Evolutionary conservation across 176 grass and related monocot species (phyloP).

Genomic region (Luzula sylvatica): DNA sequence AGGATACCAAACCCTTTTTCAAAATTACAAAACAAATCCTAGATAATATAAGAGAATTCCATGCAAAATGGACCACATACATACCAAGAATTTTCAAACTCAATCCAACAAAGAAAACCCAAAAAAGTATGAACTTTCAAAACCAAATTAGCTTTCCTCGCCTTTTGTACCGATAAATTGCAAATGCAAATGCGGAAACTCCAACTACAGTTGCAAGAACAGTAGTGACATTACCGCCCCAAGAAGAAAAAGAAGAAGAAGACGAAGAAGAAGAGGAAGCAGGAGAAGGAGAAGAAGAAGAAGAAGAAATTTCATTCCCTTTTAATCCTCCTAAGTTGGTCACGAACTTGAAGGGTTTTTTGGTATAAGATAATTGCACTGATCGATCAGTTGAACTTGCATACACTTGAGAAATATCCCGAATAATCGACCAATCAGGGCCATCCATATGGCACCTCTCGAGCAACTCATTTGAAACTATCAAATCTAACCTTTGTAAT

Average conservation of each 20-base stretch:
- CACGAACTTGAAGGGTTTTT: neutral
- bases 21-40: no score
- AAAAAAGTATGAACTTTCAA: no score
- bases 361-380: conserved; percentile 44
- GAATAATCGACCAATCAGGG: conserved; percentile 33
- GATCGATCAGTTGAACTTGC: conserved; percentile 32
- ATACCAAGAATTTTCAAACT: no score
- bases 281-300: neutral
- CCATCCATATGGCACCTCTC: conserved; percentile 27
- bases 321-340: no score
- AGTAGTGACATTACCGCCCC: neutral
- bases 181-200: neutral
- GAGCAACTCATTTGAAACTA: conserved; percentile 28
- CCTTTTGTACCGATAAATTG: neutral
- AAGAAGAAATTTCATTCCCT: neutral
- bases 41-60: no score
- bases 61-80: no score
- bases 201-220: neutral
- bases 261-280: neutral
- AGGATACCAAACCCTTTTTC: no score
- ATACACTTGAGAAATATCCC: conserved; percentile 32
- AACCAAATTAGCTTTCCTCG: no score
- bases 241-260: neutral
- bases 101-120: no score
- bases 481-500: conserved; percentile 32